Evolutionary conservation across 345 rosid genomes (phyloP), one percentile per base, ranked within the genome.

Genomic region (Sonneratia alba): DNA sequence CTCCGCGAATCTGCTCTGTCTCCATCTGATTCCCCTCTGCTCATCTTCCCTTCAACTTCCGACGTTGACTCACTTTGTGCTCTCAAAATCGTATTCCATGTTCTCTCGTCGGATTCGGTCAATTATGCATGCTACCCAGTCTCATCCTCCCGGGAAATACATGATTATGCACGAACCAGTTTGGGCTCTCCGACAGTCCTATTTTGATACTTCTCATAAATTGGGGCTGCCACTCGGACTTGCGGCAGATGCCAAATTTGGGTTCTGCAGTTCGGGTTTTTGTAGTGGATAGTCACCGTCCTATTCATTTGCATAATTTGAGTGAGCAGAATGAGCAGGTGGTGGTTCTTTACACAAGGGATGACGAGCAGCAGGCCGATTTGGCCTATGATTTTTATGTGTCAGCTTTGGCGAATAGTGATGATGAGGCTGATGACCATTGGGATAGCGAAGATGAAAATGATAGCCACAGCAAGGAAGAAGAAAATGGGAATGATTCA

Each of bases 151-250:
- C 79, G 79, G 69, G 96, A 92, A 63, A 91, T 95, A 37, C 86
- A 86, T 73, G 83, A 92, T 37, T 88, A 90, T 48, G 87, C 86
- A 0, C 90, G 88, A 5, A 76, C 87, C 69, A 88, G 83, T 48
- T 59, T 90, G 77, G 74, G 81, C 69, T 84, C 91, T 21, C 76
- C 85, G 82, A 71, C 16, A 79, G 24, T n/a, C 87, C 89, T 10
- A 73, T 87, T 36, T 85, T 97, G 1, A 82, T 95, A 0, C 78
- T 92, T 3, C 77, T 95, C 72, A 85, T 90, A 4, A 95, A 92
- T 69, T 92, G 99, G 99, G 99, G 97, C 4, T 92, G 89, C 76
- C 97, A 95, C 75, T 84, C 92, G 56, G 97, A 95, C 81, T 77
- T 95, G 77, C 80, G 81, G 73, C 27, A 57, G 62, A 74, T 84